Conservation (phyloP, 768 basidiomycete species). For the Tulasnella sp. region DNA sequence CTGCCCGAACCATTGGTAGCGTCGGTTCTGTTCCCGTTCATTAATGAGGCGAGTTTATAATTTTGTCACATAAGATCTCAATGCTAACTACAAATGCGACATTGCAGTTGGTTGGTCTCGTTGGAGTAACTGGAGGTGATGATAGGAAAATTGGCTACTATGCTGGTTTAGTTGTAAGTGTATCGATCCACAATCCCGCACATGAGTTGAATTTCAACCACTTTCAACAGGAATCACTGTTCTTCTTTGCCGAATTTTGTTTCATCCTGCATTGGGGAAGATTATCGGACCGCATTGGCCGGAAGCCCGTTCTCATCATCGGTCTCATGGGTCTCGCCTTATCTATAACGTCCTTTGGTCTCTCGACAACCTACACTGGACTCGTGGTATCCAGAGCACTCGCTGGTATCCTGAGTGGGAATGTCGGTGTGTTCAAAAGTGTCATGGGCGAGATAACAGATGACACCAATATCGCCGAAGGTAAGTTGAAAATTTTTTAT, state of each 20-base stretch:
- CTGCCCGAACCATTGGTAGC: conserved; percentile 15
- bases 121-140: conserved; percentile 15
- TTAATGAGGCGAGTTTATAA: conserved; percentile 6
- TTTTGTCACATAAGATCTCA: not conserved
- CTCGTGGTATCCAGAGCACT: conserved; percentile 17
- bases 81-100: not conserved
- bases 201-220: not conserved
- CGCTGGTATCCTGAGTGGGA: conserved; percentile 16
- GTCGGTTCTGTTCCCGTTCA: conserved; percentile 14
- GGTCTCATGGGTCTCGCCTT: conserved; percentile 17
- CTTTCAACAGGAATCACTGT: conserved; percentile 13
- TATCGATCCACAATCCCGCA: not conserved
- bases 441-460: conserved; percentile 16
- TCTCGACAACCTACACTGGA: conserved; percentile 16
- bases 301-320: conserved; percentile 20
- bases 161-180: conserved; percentile 16
- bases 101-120: conserved; percentile 11
- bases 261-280: conserved; percentile 17
- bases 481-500: not conserved
- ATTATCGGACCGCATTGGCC: conserved; percentile 19
- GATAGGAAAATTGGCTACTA: conserved; percentile 15
- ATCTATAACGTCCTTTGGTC: conserved; percentile 17
- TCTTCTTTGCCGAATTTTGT: conserved; percentile 16
- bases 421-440: conserved; percentile 17
- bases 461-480: conserved; percentile 13